phyloP scores from a whole-genome alignment of 1,284 basidiomycete genomes.

The Ganoderma multipileum region DNA sequence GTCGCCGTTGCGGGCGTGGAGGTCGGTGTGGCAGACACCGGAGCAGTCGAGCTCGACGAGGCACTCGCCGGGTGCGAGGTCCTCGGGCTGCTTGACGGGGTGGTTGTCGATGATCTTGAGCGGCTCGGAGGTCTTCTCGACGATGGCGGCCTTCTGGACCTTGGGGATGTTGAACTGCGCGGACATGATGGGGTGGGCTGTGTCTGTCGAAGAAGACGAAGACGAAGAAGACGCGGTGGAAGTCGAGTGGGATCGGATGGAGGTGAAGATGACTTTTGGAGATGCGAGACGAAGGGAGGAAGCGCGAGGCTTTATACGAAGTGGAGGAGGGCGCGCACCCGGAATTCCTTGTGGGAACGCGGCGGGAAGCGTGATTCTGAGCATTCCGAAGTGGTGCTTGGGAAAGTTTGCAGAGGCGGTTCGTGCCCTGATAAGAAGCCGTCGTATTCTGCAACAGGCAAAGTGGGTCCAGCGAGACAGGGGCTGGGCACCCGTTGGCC shows the following conservation, averaged over 20 bases:
- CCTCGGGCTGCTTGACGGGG: conserved; percentile 66
- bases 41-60: conserved; percentile 81
- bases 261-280: neutral
- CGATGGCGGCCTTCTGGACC: conserved; percentile 68
- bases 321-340: neutral
- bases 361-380: neutral
- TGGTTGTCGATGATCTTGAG: conserved; percentile 56
- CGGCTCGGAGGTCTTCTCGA: conserved; percentile 49
- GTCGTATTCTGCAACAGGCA: neutral
- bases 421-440: neutral
- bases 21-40: conserved; percentile 82
- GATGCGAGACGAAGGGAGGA: neutral
- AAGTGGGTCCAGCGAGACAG: neutral
- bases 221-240: neutral
- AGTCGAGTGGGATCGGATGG: neutral
- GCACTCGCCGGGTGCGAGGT: conserved; percentile 83
- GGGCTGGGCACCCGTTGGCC: neutral
- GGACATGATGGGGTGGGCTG: conserved; percentile 20
- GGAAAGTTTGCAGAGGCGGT: neutral
- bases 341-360: neutral
- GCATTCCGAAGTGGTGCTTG: neutral
- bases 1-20: conserved; percentile 75
- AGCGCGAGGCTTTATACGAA: neutral
- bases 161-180: conserved; percentile 55
- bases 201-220: neutral